These are phyloP conservation scores for Phytophthora cactorum DNA, from an alignment of 352 stramenopile species.

Conservation along the genomic window DNA sequence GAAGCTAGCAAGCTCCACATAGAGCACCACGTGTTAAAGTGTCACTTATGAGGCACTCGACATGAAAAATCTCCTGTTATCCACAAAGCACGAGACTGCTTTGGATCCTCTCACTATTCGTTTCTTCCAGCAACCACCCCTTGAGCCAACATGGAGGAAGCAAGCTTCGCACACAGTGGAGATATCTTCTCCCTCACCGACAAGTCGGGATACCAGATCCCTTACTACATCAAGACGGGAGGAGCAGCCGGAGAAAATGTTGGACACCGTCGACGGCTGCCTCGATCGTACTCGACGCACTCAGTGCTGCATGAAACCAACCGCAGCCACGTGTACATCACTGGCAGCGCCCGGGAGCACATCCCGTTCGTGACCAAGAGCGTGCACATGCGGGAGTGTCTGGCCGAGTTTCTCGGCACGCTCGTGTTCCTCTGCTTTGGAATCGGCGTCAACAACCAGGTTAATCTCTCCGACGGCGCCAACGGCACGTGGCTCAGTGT, in stretches of 20 bases:
- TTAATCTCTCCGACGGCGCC: constrained; percentile 45
- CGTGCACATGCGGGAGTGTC: constrained; percentile 52
- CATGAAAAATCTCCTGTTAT: constrained; percentile 7
- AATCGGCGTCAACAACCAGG: constrained; percentile 56
- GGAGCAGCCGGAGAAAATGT: constrained; percentile 1
- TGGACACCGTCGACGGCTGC: constrained; percentile 17
- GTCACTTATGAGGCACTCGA: constrained; percentile 10
- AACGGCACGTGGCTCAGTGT: constrained; percentile 70
- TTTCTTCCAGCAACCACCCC: constrained; percentile 4
- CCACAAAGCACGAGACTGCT: constrained; percentile 4
- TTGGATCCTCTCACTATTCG: constrained; percentile 13
- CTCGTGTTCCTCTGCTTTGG: constrained; percentile 64
- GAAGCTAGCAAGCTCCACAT: background rate
- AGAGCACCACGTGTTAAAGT: constrained; percentile 16
- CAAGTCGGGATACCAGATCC: constrained; percentile 35
- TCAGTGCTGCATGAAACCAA: constrained; percentile 36
- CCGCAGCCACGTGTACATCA: constrained; percentile 22
- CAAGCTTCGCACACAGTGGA: constrained; percentile 27
- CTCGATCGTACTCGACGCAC: constrained; percentile 21
- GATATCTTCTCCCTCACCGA: constrained; percentile 40
- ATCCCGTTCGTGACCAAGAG: constrained; percentile 40
- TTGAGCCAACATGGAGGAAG: constrained; percentile 23
- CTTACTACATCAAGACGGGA: constrained; percentile 17
- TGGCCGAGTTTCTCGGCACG: constrained; percentile 57
- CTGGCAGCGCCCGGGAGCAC: constrained; percentile 15